Percentiles rank a stretch among this genome's conserved stretches.
Evolutionary conservation across 441 rosid species (phyloP).

Genomic region (Hura crepitans): DNA sequence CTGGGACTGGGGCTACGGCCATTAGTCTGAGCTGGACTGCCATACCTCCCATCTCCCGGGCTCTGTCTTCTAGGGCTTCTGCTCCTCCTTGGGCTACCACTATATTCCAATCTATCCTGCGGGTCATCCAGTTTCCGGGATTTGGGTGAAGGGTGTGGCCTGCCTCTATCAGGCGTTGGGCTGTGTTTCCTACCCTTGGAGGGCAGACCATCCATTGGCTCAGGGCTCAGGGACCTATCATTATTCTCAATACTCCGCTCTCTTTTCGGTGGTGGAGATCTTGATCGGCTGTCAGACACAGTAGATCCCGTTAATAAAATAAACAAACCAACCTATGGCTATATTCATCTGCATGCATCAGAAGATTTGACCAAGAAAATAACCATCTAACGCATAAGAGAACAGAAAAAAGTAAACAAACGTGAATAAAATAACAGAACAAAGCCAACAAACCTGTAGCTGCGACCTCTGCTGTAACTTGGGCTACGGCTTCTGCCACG

Average conservation of each 20-base stretch:
- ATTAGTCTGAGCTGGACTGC: conserved; percentile 41
- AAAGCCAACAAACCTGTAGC: conserved; percentile 42
- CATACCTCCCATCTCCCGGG: conserved; percentile 30
- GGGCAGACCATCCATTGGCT: conserved; percentile 36
- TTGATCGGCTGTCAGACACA: conserved; percentile 43
- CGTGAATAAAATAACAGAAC: background rate
- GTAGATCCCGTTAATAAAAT: background rate
- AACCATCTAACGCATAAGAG: background rate
- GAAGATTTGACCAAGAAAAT: background rate
- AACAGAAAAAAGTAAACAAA: too few species aligned
- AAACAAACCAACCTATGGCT: background rate
- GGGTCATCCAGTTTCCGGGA: conserved; percentile 22
- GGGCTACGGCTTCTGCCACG: conserved; percentile 57
- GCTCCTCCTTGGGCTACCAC: conserved; percentile 39
- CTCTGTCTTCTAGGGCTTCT: conserved; percentile 39
- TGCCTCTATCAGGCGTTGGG: conserved; percentile 41
- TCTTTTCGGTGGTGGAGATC: conserved; percentile 60
- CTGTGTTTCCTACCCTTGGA: conserved; percentile 47
- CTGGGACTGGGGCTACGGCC: conserved; percentile 40
- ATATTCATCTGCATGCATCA: background rate
- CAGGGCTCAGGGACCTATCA: conserved; percentile 46
- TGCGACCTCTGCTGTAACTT: conserved; percentile 57
- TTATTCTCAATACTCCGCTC: conserved; percentile 43
- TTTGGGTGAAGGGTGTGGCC: conserved; percentile 37
- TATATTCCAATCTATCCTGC: conserved; percentile 27